phyloP scores from a whole-genome alignment of 1,284 basidiomycete genomes.

The Peniophora sp. region DNA sequence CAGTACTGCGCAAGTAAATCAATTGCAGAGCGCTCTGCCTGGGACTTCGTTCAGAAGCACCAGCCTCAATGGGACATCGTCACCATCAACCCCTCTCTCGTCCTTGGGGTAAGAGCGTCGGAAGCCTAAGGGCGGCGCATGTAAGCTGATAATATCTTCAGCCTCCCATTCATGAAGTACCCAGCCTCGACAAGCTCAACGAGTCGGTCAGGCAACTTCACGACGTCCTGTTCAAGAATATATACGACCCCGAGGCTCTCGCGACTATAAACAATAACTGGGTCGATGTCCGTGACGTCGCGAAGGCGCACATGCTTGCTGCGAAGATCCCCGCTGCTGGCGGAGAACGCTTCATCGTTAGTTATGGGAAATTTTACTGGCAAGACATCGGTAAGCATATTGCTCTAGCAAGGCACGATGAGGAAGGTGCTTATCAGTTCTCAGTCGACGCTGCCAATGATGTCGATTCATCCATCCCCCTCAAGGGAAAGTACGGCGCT shows the following conservation, averaged over 20 bases:
- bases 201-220: conserved; percentile 34
- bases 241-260: conserved; percentile 1
- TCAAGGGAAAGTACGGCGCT: conserved; percentile 14
- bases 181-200: conserved; percentile 40
- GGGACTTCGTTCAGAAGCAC: conserved; percentile 48
- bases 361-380: conserved; percentile 14
- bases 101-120: conserved; percentile 25
- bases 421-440: not conserved
- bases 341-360: conserved; percentile 28
- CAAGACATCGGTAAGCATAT: conserved; percentile 21
- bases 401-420: not conserved
- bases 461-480: conserved; percentile 10
- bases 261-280: conserved; percentile 19
- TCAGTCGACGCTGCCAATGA: conserved; percentile 7
- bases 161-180: conserved; percentile 43
- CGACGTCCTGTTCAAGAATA: conserved; percentile 15
- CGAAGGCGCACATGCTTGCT: conserved; percentile 36
- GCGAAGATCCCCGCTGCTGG: conserved; percentile 31
- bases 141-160: conserved; percentile 13
- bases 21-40: conserved; percentile 53
- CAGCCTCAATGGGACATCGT: conserved; percentile 44
- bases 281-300: conserved; percentile 41
- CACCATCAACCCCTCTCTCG: conserved; percentile 49
- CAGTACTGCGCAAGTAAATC: conserved; percentile 53
- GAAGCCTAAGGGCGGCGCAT: conserved; percentile 3